A percentile compares a stretch with the other conserved stretches of the same genome.
phyloP scores from a whole-genome alignment of 208 protist genomes.

The Trypanosoma theileri region DNA sequence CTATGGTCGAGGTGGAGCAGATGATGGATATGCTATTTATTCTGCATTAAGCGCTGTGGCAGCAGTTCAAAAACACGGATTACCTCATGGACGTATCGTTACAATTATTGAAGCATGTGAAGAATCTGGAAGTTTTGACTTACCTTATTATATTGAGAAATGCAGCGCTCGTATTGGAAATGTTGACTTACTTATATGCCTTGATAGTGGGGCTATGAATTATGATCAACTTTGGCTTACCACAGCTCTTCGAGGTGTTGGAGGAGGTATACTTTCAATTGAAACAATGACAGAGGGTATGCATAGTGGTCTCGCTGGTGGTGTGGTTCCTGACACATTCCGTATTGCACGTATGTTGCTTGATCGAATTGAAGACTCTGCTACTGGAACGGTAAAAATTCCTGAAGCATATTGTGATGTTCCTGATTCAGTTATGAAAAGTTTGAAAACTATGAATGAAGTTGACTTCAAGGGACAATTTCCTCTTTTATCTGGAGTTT shows the following conservation, averaged over 20 bases:
- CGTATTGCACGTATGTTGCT: constrained; percentile 89
- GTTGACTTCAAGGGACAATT: constrained; percentile 72
- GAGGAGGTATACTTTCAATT: constrained; percentile 81
- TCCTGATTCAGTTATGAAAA: constrained; percentile 55
- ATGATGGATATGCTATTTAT: constrained; percentile 92
- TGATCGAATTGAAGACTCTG: constrained; percentile 89
- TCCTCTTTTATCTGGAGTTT: constrained; percentile 38
- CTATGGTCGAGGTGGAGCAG: constrained; percentile 90
- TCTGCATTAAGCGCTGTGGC: constrained; percentile 61
- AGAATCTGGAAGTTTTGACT: constrained; percentile 86
- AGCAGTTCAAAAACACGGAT: constrained; percentile 72
- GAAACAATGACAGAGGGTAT: constrained; percentile 85
- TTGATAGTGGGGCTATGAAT: constrained; percentile 93
- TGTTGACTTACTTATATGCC: constrained; percentile 91
- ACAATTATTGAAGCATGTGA: constrained; percentile 93
- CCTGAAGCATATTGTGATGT: constrained; percentile 88
- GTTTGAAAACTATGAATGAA: constrained; percentile 49
- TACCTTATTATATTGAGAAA: constrained; percentile 80
- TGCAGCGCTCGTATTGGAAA: constrained; percentile 68
- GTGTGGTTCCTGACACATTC: constrained; percentile 95
- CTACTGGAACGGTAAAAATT: constrained; percentile 89
- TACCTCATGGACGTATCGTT: constrained; percentile 82
- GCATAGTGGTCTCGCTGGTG: constrained; percentile 90
- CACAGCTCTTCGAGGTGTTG: constrained; percentile 90
- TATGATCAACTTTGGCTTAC: constrained; percentile 96